These are phyloP conservation scores for Tephrocybe sp. DNA, from an alignment of 768 basidiomycete genomes.

Conservation along the genomic window DNA sequence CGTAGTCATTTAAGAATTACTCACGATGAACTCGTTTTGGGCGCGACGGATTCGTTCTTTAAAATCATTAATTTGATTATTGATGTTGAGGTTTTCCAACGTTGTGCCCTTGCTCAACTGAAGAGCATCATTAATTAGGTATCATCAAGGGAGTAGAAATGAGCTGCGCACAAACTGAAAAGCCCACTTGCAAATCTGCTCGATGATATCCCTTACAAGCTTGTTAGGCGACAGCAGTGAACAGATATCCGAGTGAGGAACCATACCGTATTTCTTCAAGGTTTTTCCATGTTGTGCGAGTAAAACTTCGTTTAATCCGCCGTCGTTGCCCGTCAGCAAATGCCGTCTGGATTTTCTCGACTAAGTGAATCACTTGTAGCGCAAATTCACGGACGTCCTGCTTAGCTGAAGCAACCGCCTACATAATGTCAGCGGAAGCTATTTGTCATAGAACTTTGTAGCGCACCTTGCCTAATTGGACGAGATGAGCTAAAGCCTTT, in stretches of 20 bases:
- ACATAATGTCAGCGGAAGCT: neutral
- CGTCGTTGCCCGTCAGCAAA: neutral
- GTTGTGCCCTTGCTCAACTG: constrained; percentile 3
- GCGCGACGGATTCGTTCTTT: constrained; percentile 4
- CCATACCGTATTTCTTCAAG: constrained; percentile 11
- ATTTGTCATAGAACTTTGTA: too few relatives aligned
- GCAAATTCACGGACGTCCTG: constrained; percentile 4
- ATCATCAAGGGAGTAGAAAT: neutral
- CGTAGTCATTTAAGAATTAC: neutral
- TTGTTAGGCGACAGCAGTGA: neutral
- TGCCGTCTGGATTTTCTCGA: neutral
- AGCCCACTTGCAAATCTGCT: constrained; percentile 13
- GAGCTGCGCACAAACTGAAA: neutral
- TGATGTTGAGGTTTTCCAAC: neutral
- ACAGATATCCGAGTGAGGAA: neutral
- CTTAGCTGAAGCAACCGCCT: neutral
- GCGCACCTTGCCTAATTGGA: constrained; percentile 11
- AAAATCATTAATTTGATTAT: constrained; percentile 1
- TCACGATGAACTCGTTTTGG: constrained; percentile 5
- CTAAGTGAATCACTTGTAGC: constrained; percentile 5
- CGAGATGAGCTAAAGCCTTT: constrained; percentile 12
- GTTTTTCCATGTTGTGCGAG: constrained; percentile 6
- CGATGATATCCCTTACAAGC: constrained; percentile 7
- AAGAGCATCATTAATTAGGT: neutral
- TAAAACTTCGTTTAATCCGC: neutral